Evolutionary conservation across 2,329 filamentous ascomycete species (phyloP).

Genomic region (Claviceps sp.): DNA sequence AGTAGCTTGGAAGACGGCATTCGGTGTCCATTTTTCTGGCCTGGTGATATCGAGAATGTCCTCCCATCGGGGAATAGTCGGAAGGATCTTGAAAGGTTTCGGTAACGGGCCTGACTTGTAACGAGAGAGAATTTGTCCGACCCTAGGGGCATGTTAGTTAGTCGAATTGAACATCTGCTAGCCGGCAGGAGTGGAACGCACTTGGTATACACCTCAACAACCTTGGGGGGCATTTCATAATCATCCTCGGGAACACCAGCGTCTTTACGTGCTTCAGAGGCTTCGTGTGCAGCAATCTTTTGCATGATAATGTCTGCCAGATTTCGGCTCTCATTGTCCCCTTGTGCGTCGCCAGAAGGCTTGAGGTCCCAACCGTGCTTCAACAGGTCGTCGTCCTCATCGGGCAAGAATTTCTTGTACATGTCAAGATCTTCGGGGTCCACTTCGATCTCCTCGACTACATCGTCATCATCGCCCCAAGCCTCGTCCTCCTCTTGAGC

Average conservation of each 20-base stretch:
- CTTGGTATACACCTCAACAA: slow-evolving; percentile 89
- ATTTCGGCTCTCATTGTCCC: slow-evolving; percentile 50
- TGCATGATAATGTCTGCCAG: slow-evolving; percentile 85
- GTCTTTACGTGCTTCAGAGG: slow-evolving; percentile 35
- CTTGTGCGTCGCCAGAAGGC: slow-evolving; percentile 31
- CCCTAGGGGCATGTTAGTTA: slow-evolving; percentile 30
- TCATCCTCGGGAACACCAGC: slow-evolving; percentile 58
- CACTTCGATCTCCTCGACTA: slow-evolving; percentile 61
- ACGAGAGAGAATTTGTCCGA: slow-evolving; percentile 75
- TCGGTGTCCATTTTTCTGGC: slow-evolving; percentile 61
- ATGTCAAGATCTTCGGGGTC: slow-evolving; percentile 80
- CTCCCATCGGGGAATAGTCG: slow-evolving; percentile 82
- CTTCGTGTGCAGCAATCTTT: slow-evolving; percentile 88
- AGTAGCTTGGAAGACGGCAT: slow-evolving; percentile 75
- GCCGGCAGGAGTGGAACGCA: slow-evolving; percentile 22
- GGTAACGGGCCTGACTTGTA: slow-evolving; percentile 95
- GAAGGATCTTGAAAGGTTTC: slow-evolving; percentile 95
- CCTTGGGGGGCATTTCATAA: slow-evolving; percentile 76
- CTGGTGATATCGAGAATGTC: slow-evolving; percentile 74
- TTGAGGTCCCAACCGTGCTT: slow-evolving; percentile 46
- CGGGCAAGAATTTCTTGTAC: slow-evolving; percentile 80
- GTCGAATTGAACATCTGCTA: neutral
- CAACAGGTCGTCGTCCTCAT: slow-evolving; percentile 57
- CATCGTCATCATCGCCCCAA: slow-evolving; percentile 69
- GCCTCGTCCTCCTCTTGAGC: slow-evolving; percentile 48